phyloP scores from a whole-genome alignment of 805 yeast genomes.

The Tetrapisispora pingtungensis region DNA sequence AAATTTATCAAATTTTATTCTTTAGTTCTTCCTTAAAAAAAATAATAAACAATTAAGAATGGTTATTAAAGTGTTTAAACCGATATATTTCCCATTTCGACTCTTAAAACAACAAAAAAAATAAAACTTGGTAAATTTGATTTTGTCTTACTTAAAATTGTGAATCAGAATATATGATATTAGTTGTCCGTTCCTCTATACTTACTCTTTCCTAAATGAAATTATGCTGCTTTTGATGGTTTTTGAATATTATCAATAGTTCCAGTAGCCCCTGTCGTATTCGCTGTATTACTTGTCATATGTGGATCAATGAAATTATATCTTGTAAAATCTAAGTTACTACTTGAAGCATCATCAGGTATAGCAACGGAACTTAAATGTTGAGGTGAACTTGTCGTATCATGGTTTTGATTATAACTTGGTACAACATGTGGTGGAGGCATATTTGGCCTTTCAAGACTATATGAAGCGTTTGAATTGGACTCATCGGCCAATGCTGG shows the following conservation, averaged over 20 bases:
- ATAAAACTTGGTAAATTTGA: too few relatives aligned
- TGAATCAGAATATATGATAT: too few relatives aligned
- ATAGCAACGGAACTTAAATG: background rate
- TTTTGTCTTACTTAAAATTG: too few relatives aligned
- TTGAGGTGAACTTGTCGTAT: background rate
- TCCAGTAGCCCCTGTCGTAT: background rate
- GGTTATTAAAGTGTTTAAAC: too few relatives aligned
- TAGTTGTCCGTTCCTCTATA: too few relatives aligned
- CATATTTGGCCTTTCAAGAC: background rate
- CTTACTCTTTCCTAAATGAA: too few relatives aligned
- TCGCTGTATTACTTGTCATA: constrained; percentile 1
- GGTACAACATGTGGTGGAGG: constrained; percentile 1
- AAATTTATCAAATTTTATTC: too few relatives aligned
- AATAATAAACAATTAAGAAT: too few relatives aligned
- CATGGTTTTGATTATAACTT: constrained; percentile 3
- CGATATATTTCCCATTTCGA: too few relatives aligned
- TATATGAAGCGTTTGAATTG: background rate
- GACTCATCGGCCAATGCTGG: constrained; percentile 8
- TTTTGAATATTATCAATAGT: background rate
- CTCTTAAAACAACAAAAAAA: too few relatives aligned
- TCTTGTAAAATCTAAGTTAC: constrained; percentile 10
- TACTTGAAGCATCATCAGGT: background rate
- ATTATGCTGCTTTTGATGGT: background rate
- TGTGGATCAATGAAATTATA: constrained; percentile 6
- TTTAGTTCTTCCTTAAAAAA: too few relatives aligned